A percentile compares a stretch with the other conserved stretches of the same genome.
Evolutionary conservation across 2,329 filamentous ascomycete species (phyloP).

Genomic region (Rachicladosporium sp.): DNA sequence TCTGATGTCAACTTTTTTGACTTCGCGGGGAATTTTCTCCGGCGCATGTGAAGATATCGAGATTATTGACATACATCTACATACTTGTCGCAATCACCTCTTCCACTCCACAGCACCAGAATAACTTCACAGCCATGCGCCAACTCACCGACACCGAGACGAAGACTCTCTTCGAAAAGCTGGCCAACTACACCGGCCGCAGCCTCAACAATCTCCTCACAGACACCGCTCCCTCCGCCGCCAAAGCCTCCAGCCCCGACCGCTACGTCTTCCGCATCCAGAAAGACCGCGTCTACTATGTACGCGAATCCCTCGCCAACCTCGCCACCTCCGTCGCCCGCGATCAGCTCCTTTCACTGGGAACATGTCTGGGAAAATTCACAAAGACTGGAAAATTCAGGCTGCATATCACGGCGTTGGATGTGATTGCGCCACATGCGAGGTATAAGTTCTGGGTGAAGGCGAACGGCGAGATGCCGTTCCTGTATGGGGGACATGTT

Average conservation of each 20-base stretch:
- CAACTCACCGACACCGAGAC: slow-evolving; percentile 69
- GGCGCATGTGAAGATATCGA: neutral
- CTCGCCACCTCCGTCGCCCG: slow-evolving; percentile 75
- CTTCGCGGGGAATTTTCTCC: no score
- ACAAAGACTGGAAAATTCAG: slow-evolving; percentile 95
- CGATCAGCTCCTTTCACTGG: slow-evolving; percentile 72
- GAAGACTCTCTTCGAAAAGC: slow-evolving; percentile 75
- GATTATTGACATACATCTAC: neutral
- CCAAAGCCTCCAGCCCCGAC: slow-evolving; percentile 45
- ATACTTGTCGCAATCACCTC: neutral
- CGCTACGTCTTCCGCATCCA: slow-evolving; percentile 79
- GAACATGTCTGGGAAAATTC: slow-evolving; percentile 86
- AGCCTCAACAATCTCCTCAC: slow-evolving; percentile 65
- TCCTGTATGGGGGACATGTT: slow-evolving; percentile 85
- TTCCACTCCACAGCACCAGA: neutral
- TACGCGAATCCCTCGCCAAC: slow-evolving; percentile 79
- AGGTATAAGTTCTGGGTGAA: slow-evolving; percentile 97
- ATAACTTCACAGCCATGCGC: slow-evolving; percentile 45
- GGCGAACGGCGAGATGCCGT: slow-evolving; percentile 93
- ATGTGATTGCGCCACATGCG: slow-evolving; percentile 79
- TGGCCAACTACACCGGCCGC: slow-evolving; percentile 83
- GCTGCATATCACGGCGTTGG: slow-evolving; percentile 82
- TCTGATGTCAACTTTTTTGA: slow-evolving; percentile 1
- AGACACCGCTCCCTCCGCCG: slow-evolving; percentile 32
- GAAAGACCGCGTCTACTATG: slow-evolving; percentile 79